Conservation (phyloP, 495 filamentous ascomycete genomes). For the Neurospora sp. region DNA sequence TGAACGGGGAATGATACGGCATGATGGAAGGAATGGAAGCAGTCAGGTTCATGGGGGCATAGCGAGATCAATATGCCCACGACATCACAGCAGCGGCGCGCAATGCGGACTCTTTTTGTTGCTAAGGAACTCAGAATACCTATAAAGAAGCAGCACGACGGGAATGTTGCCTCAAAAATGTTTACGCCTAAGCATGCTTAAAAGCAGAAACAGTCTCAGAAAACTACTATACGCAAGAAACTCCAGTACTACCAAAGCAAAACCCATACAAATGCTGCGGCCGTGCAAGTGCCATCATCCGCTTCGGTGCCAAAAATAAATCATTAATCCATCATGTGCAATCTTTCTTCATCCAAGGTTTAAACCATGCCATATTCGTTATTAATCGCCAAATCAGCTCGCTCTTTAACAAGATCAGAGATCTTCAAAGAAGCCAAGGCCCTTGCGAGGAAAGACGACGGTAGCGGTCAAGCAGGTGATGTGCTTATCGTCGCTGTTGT, state of each 20-base stretch:
- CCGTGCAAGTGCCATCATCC: neutral
- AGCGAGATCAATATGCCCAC: neutral
- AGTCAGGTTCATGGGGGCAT: neutral
- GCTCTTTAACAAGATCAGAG: constrained; percentile 7
- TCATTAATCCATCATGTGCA: constrained; percentile 5
- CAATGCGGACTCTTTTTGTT: neutral
- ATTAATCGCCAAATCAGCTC: neutral
- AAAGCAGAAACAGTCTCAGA: neutral
- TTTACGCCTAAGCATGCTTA: neutral
- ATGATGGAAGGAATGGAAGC: neutral
- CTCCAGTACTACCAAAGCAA: neutral
- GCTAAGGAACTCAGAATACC: neutral
- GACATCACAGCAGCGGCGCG: neutral
- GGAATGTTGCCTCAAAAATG: neutral
- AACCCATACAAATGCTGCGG: neutral
- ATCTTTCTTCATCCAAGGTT: neutral
- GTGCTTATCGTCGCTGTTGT: constrained; percentile 50
- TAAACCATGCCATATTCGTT: neutral
- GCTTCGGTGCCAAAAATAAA: neutral
- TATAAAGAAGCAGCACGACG: neutral
- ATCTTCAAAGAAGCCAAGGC: constrained; percentile 11
- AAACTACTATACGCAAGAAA: neutral
- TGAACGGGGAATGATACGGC: neutral
- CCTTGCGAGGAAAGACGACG: constrained; percentile 41
- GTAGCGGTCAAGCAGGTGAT: constrained; percentile 76